Conservation (phyloP, 305 asterid species). For the Fraxinus xanthoxyloides region DNA sequence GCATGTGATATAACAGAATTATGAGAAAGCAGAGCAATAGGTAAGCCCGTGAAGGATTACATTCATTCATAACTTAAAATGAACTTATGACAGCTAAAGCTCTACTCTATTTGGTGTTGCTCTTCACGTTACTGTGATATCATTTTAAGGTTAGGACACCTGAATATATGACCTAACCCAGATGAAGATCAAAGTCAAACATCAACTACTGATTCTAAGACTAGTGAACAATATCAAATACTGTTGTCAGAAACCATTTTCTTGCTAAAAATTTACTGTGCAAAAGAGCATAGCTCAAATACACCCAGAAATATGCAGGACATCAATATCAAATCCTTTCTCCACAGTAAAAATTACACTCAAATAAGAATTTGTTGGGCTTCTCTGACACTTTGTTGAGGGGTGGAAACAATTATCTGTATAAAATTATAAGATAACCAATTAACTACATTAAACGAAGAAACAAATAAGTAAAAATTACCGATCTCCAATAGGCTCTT, state of each 20-base stretch:
- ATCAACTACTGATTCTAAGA: not conserved
- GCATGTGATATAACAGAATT: not conserved
- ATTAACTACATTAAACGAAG: not conserved
- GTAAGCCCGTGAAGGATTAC: slow-evolving; percentile 18
- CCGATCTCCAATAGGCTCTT: not conserved
- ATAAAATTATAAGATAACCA: not conserved
- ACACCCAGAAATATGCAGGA: not conserved
- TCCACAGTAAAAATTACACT: not conserved
- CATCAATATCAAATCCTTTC: not conserved
- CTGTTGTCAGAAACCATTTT: not conserved
- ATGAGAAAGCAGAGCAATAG: not conserved
- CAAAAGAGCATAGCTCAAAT: not conserved
- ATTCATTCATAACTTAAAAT: not conserved
- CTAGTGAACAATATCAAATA: not conserved
- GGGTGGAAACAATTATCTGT: not conserved
- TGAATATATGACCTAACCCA: not conserved
- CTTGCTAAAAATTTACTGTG: not conserved
- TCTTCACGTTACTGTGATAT: not conserved
- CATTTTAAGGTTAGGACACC: not conserved
- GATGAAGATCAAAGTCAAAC: not conserved
- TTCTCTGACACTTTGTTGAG: not conserved
- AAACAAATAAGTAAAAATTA: not conserved
- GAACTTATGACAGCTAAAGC: not conserved
- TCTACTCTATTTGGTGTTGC: not conserved
- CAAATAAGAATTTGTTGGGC: not conserved